phyloP scores from a whole-genome alignment of 2,329 filamentous ascomycete species.

The Aaosphaeria arxii region DNA sequence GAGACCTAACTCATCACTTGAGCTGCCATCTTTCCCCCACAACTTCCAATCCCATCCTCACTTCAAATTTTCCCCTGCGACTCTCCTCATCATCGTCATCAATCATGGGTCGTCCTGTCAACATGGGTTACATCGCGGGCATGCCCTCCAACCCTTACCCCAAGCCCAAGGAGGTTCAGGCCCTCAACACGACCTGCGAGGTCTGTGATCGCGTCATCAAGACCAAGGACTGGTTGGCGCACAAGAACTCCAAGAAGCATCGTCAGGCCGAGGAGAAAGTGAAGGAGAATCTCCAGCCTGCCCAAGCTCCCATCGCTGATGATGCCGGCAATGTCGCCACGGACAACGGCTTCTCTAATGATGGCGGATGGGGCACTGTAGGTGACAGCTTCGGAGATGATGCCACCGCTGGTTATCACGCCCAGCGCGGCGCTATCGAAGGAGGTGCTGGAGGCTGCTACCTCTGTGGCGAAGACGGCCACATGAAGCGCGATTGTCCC shows the following conservation, averaged over 20 bases:
- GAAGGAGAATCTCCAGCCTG: constrained; percentile 13
- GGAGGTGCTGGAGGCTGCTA: constrained; percentile 12
- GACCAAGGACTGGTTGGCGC: constrained; percentile 28
- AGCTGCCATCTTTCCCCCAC: too few species aligned
- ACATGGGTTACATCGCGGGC: not conserved
- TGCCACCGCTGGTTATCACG: not conserved
- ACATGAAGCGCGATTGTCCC: constrained; percentile 24
- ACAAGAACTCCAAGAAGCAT: constrained; percentile 34
- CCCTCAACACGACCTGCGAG: constrained; percentile 24
- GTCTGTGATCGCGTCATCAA: constrained; percentile 27
- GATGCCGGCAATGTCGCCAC: not conserved
- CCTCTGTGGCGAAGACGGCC: constrained; percentile 21
- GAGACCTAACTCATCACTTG: too few species aligned
- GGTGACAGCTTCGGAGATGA: not conserved
- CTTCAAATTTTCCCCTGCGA: too few species aligned
- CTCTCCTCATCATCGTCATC: too few species aligned
- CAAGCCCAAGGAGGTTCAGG: constrained; percentile 13
- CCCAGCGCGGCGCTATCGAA: constrained; percentile 1
- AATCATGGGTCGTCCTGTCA: not conserved
- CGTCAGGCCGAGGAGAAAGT: constrained; percentile 8
- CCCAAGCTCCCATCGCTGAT: not conserved
- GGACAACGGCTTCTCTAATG: not conserved
- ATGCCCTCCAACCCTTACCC: constrained; percentile 19
- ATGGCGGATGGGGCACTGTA: not conserved
- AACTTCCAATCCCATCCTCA: too few species aligned